phyloP scores from a whole-genome alignment of 257 asterid genomes.

The Lycium barbarum region DNA sequence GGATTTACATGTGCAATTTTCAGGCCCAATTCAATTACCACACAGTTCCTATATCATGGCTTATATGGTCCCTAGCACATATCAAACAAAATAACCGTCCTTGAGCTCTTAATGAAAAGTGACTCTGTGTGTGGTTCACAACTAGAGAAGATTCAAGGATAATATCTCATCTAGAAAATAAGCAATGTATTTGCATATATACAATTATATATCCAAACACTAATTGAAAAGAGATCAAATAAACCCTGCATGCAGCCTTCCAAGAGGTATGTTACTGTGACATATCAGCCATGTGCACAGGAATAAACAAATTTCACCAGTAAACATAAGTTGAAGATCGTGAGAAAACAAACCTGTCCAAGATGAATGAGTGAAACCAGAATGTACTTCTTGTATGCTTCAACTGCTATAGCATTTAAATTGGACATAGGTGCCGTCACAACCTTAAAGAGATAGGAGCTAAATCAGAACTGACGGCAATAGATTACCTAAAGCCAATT shows the following conservation, averaged over 20 bases:
- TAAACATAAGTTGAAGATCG: background rate
- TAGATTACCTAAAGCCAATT: background rate
- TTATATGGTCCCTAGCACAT: background rate
- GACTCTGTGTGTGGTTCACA: background rate
- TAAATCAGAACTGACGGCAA: background rate
- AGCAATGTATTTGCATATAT: background rate
- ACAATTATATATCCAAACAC: background rate
- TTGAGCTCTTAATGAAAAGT: background rate
- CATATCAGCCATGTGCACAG: background rate
- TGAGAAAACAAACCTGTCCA: conserved; percentile 72
- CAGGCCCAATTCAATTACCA: background rate
- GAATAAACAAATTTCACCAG: background rate
- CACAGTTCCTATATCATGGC: background rate
- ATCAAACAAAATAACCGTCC: background rate
- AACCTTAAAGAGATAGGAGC: conserved; percentile 54
- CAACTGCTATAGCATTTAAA: conserved; percentile 84
- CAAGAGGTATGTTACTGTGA: background rate
- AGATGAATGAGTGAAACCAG: conserved; percentile 85
- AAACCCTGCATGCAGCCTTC: background rate
- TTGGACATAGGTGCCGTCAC: conserved; percentile 91
- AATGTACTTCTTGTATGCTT: conserved; percentile 88
- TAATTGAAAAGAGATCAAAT: background rate
- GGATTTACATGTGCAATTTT: background rate
- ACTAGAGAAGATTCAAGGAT: background rate
- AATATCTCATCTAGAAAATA: background rate